A percentile compares a stretch with the other conserved stretches of the same genome.
phyloP scores from a whole-genome alignment of 768 basidiomycete species.

The Termitomyces heimii region DNA sequence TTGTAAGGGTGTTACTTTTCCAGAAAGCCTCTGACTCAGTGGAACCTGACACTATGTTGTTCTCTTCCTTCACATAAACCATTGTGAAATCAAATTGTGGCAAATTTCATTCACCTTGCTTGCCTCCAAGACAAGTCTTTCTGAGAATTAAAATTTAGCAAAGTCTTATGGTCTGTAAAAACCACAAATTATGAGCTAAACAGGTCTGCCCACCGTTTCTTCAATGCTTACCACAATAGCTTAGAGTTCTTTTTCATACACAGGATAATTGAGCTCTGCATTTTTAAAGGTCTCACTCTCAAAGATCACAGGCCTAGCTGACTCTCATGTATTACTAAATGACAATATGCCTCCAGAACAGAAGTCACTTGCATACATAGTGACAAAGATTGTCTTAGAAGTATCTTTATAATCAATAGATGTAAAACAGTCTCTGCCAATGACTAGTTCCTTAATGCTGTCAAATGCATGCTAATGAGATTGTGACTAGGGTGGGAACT shows the following conservation, averaged over 20 bases:
- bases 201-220: not conserved
- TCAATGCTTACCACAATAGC: not conserved
- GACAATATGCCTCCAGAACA: not conserved
- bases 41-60: too few relatives aligned
- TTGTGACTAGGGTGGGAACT: too few relatives aligned
- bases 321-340: not conserved
- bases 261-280: not conserved
- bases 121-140: too few relatives aligned
- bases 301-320: not conserved
- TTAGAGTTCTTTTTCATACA: not conserved
- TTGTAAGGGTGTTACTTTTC: too few relatives aligned
- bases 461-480: not conserved
- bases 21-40: too few relatives aligned
- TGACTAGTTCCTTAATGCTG: not conserved
- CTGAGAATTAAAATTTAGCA: not conserved
- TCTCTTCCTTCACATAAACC: too few relatives aligned
- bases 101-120: too few relatives aligned
- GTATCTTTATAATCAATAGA: not conserved
- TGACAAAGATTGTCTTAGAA: not conserved
- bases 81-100: too few relatives aligned
- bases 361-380: not conserved
- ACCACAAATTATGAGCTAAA: not conserved
- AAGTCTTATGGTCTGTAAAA: not conserved
- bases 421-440: not conserved
- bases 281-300: not conserved